These are phyloP conservation scores for Pyrenochaeta sp. DNA, from an alignment of 2,329 filamentous ascomycete species.

Conservation along the genomic window DNA sequence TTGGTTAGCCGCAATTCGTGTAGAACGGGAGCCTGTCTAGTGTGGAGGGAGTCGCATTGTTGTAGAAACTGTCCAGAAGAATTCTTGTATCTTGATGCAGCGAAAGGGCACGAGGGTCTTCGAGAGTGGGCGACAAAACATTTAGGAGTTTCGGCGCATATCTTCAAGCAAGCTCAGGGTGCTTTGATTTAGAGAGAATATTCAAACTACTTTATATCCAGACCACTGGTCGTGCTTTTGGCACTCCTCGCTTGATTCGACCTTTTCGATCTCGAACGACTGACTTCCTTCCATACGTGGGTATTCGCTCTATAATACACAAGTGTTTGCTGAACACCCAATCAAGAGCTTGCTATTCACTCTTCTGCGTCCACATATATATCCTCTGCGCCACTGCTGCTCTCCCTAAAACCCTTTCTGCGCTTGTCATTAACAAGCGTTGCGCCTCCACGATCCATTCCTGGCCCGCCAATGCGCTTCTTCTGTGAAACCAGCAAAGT, in stretches of 20 bases:
- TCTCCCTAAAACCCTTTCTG: conserved; percentile 58
- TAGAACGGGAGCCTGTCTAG: too few relatives aligned
- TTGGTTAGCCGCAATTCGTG: not conserved
- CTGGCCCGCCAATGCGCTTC: conserved; percentile 58
- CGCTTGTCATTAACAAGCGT: conserved; percentile 61
- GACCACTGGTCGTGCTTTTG: too few relatives aligned
- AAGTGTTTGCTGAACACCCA: not conserved
- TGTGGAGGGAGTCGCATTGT: too few relatives aligned
- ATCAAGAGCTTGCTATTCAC: conserved; percentile 7
- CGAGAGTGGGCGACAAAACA: conserved; percentile 13
- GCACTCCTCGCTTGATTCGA: too few relatives aligned
- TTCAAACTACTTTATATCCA: conserved; percentile 3
- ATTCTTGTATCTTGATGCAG: not conserved
- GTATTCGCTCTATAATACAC: conserved; percentile 14
- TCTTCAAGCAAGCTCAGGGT: not conserved
- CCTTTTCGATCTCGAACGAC: too few relatives aligned
- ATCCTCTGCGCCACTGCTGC: conserved; percentile 59
- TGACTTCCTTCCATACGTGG: conserved; percentile 3
- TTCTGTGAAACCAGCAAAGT: conserved; percentile 59
- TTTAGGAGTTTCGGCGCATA: conserved; percentile 16
- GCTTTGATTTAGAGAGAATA: conserved; percentile 1
- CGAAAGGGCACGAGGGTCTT: not conserved
- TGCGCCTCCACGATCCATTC: conserved; percentile 61
- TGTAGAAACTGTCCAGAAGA: too few relatives aligned
- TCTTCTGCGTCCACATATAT: conserved; percentile 46